Base-by-base conservation (phyloP, 2,329 filamentous ascomycete genomes). In the Anisogramma anomala region DNA sequence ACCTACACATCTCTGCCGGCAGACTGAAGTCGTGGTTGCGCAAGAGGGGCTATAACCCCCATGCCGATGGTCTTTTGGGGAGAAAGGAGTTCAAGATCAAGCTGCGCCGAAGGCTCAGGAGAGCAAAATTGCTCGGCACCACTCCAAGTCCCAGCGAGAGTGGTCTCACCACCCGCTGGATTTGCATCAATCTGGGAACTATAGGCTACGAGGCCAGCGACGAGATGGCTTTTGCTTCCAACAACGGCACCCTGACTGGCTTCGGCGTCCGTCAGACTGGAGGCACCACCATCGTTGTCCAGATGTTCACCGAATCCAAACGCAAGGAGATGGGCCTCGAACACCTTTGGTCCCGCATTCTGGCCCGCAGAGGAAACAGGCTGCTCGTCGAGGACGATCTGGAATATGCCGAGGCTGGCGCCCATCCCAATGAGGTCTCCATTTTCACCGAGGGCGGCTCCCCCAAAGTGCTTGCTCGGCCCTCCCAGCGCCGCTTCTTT, bases 21-120 rank as follows among this genome's bases (percentile, higher is more conserved):
- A 77, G 86, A n/a, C 73, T 94, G 19, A 85, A 88, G 49, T 76
- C 89, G 44, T 95, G 85, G 82, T 65, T 95, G 33, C 73, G 87
- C 39, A 78, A 77, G 10, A 76, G 85, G 59, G 77, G 79, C 41
- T 64, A 96, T 27, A 66, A 72, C 2, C 85, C 89, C 1, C 74
- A 79, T 50, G 88, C 91, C 0, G 91, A 94, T 56, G 91, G 91
- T 0, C 63, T 96, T 31, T 71, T 98, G 42, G 89, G 91, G 1
- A 75, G 88, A 22, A 91, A 93, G 49, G 88, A 96, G 62, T 66
- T 96, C 44, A 94, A 94, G 61, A 78, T 87, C 37, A 94, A 89
- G 58, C 63, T 95, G 48, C 71, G 82, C 26, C 72, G 91, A 31
- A 82, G 88, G 58, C 79, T 83, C 6, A 84, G 85, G 58, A 80